Base-by-base conservation (phyloP, 306 rosid species). In the Glycine tomentella region DNA sequence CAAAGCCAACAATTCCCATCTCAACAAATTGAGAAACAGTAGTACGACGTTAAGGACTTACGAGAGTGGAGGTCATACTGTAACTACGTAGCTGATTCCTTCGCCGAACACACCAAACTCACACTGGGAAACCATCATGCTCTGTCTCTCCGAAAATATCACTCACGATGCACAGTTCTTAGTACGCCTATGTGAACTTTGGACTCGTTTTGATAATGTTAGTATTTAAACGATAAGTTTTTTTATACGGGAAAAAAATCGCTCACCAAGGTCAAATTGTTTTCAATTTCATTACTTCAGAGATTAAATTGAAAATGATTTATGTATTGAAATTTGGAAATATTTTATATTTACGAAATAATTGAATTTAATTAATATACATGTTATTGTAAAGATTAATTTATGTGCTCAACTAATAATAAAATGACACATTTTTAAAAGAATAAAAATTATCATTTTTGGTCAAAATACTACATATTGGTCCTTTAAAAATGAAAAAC, bases 1-100 rank as follows among this genome's bases (percentile, higher is more conserved):
- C 89, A 62, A 85, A 66, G 75, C 64, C 57, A 40, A 82, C 36
- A 74, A 83, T 69, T 50, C 84, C 90, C 89, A 89, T 49, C 63
- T 84, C 15, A 45, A 31, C 15, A 45, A 31, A n/a, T 4, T 7
- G 3, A 74, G 25, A 38, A 81, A 46, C 31, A 13, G 17, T 0
- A 13, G 17, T 0, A 4, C 15, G 14, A 61, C 16, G 53, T 48
- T 80, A 36, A 61, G 55, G 25, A 46, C 69, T 69, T 79, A 57
- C 69, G 61, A 6, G n/a, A 5, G 20, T 58, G n/a, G 44, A 38
- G 10, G 72, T 61, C 45, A 25, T 11, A 38, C 44, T 3, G 44
- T 34, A 34, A 4, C 38, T 0, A 25, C 31, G 15, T 58, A 56
- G 70, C 36, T 69, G 63, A 20, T 16, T 58, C n/a, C 52, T 58